Conservation (phyloP, 257 asterid genomes). For the Forsythia suspensa region DNA sequence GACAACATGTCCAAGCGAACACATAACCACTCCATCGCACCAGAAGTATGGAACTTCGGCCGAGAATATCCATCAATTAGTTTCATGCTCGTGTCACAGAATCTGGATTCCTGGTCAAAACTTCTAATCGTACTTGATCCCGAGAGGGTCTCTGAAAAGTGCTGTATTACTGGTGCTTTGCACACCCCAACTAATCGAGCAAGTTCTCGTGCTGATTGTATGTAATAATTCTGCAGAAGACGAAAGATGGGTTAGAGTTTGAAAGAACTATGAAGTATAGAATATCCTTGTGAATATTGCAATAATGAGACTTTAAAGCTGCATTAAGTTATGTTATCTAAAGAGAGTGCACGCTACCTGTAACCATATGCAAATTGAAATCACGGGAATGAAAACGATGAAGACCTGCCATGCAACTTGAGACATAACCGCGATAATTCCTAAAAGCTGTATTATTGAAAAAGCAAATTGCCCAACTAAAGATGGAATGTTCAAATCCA, state of each 20-base stretch:
- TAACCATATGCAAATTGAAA: conserved; percentile 67
- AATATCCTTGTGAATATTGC: neutral
- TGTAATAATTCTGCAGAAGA: conserved; percentile 66
- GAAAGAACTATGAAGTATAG: neutral
- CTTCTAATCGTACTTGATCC: conserved; percentile 87
- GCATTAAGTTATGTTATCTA: neutral
- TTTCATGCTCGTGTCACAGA: conserved; percentile 65
- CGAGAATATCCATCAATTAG: conserved; percentile 79
- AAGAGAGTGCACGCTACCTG: conserved; percentile 48
- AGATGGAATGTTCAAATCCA: conserved; percentile 64
- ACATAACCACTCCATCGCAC: conserved; percentile 97
- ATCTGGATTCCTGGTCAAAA: conserved; percentile 72
- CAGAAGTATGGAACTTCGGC: conserved; percentile 69
- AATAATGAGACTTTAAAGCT: neutral
- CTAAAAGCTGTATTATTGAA: conserved; percentile 67
- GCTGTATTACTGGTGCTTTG: conserved; percentile 92
- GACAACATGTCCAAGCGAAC: conserved; percentile 77
- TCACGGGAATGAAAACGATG: conserved; percentile 67
- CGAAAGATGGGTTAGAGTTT: neutral
- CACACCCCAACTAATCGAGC: conserved; percentile 77
- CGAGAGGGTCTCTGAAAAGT: conserved; percentile 83
- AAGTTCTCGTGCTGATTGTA: conserved; percentile 84
- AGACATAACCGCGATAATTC: conserved; percentile 81
- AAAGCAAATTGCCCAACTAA: conserved; percentile 58
- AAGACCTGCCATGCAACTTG: conserved; percentile 89